Base-by-base conservation (phyloP, 1,284 basidiomycete species). In the Hymenochaete sp. region DNA sequence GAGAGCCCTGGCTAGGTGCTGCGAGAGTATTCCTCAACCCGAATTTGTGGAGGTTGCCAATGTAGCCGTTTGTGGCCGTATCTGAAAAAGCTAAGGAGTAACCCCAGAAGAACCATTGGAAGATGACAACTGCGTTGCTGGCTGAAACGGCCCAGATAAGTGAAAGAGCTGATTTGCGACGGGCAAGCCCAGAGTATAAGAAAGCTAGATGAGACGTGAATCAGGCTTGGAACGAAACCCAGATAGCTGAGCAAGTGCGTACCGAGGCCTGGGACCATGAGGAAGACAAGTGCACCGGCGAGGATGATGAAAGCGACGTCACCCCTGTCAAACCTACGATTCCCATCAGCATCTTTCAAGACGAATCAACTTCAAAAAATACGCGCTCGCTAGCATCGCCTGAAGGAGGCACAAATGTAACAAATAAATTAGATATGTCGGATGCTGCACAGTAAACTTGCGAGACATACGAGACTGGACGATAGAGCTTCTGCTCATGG, bases 21-120 rank as follows among this genome's bases (percentile, higher is more conserved):
- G 73, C 81, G 36, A 91, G 72, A 10, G 95, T 91, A 50, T 78
- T 67, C 45, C 71, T 67, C 40, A 85, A 65, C n/a, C 79, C 82
- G 55, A 85, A 79, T 58, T 80, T 72, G 28, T 66, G 74, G 18
- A 91, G 70, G 59, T 90, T 79, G 44, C 89, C 89, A 50, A 92
- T 86, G 67, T 73, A 91, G 47, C 85, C 73, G 63, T 84, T 79
- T 50, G 75, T 75, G 32, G 86, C 85, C 0, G 80, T 75, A 9
- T 77, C 67, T 3, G 84, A 87, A 60, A 91, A 91, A 2, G 85
- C 84, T 27, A 91, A 68, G 1, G 82, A 83, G 64, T 91, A 91
- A 13, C 86, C 87, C 82, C 82, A 86, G 64, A 87, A 77, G 60
- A 72, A 90, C 88, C 88, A 93, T 59, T 93, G 90, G 67, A 96